Conservation (phyloP, 2,329 filamentous ascomycete genomes). For the Cytospora chrysosperma region DNA sequence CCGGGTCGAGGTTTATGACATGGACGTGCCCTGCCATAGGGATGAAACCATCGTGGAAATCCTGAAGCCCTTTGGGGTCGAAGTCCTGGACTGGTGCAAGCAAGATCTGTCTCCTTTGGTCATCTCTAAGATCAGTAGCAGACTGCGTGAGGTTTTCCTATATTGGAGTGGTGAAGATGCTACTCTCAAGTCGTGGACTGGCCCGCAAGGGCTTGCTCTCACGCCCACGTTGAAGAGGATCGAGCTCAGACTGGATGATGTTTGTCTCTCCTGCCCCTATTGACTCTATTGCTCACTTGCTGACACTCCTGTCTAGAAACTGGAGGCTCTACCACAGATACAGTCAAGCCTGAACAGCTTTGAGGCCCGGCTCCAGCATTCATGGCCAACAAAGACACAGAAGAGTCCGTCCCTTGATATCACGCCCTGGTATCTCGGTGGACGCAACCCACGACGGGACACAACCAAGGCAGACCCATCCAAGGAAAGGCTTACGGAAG, state of each 20-base stretch:
- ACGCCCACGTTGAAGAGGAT: conserved; percentile 6
- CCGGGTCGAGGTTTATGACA: conserved; percentile 33
- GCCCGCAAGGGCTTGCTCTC: conserved; percentile 24
- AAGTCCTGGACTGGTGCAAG: conserved; percentile 34
- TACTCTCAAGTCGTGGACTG: conserved; percentile 33
- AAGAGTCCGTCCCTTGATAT: too few species aligned
- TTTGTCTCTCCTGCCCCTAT: not conserved
- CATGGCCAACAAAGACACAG: not conserved
- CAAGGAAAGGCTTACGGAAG: too few species aligned
- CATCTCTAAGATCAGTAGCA: conserved; percentile 22
- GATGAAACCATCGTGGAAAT: conserved; percentile 33
- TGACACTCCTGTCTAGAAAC: not conserved
- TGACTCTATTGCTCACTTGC: not conserved
- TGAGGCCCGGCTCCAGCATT: not conserved
- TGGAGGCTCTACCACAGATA: not conserved
- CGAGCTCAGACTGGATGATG: not conserved
- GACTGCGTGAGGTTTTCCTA: conserved; percentile 27
- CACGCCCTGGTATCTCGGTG: too few species aligned
- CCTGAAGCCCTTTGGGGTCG: conserved; percentile 30
- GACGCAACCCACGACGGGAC: too few species aligned
- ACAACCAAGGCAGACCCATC: too few species aligned
- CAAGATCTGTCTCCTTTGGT: conserved; percentile 31
- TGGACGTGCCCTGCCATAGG: conserved; percentile 27
- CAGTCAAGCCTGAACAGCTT: not conserved
- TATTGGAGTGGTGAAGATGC: conserved; percentile 35